Base-by-base conservation (phyloP, 805 yeast genomes). In the Metschnikowia noctiluminum region DNA sequence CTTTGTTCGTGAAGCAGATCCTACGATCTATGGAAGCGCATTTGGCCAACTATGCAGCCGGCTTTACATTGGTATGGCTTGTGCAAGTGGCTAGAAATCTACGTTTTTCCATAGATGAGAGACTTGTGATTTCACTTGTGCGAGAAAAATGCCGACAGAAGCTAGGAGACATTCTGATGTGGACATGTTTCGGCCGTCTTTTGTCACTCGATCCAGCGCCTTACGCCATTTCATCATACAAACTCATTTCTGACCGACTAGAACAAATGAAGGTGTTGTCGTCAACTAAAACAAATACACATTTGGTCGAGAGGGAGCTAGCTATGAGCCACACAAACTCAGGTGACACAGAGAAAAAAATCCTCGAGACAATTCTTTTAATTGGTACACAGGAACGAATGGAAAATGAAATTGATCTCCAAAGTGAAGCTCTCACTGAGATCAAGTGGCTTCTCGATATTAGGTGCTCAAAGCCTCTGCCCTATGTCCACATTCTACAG, bases 31-130 rank as follows among this genome's bases (percentile, higher is more conserved):
- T 68, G 55, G 54, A 60, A 27, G 40, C 63, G 21, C 78, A 73
- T 55, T 65, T 57, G 49, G 70, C 74, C 35, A 73, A 72, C 52
- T 73, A 73, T 52, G 65, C 71, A 44, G 76, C 71, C 1, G 59
- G 64, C 30, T 59, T 57, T 43, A 68, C 61, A 41, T 46, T 70
- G n/a, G 53, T 57, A 16, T 71, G 75, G 75, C 45, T 60, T 12
- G 37, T 49, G 27, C 44, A 48, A 11, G 46, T 45, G 10, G 50
- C 54, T 6, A 50, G 42, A 12, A 7, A 10, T 4, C 16, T 34
- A n/a, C 35, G 28, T 6, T 50, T 62, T 6, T 43, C 48, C 5
- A 43, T 65, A 11, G 42, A 47, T 27, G 45, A 36, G 12, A n/a
- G 31, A 0, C 26, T 27, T 7, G 45, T 48, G 30, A 13, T 55